These are phyloP conservation scores for Tuber borchii DNA, from an alignment of 495 filamentous ascomycete species.

Conservation along the genomic window DNA sequence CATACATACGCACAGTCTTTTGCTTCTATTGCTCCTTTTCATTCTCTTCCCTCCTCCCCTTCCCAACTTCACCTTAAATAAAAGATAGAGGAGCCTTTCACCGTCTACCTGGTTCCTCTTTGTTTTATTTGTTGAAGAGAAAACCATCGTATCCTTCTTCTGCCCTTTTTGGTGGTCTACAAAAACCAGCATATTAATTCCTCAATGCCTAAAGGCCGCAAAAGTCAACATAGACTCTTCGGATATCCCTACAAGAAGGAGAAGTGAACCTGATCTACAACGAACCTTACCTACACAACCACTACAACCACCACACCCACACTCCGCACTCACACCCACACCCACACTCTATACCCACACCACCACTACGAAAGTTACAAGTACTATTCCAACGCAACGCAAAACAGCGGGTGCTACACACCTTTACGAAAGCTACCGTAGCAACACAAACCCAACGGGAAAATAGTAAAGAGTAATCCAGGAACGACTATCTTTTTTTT, in stretches of 20 bases:
- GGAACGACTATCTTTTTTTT: not conserved
- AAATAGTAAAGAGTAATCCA: not conserved
- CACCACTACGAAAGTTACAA: slow-evolving; percentile 4
- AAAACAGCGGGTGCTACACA: not conserved
- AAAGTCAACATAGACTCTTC: slow-evolving; percentile 33
- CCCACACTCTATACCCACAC: slow-evolving; percentile 4
- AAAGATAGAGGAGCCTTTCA: not conserved
- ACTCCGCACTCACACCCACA: not conserved
- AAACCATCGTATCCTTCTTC: not conserved
- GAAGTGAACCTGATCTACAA: slow-evolving; percentile 33
- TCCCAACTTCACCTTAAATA: not conserved
- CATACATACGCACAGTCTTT: not conserved
- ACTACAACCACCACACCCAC: slow-evolving; percentile 7
- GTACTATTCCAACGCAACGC: slow-evolving; percentile 13
- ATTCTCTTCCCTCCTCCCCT: not conserved
- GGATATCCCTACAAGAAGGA: slow-evolving; percentile 30
- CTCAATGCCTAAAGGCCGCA: slow-evolving; percentile 39
- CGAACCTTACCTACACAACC: slow-evolving; percentile 10
- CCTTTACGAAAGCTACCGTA: not conserved
- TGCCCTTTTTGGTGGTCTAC: not conserved
- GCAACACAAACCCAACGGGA: not conserved
- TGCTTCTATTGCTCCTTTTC: not conserved
- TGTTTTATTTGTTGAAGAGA: not conserved
- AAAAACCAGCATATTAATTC: slow-evolving; percentile 2
- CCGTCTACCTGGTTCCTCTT: slow-evolving; percentile 1